A percentile compares a stretch with the other conserved stretches of the same genome.
These are phyloP conservation scores for Aspergillus egyptiacus DNA, from an alignment of 495 filamentous ascomycete genomes.

Conservation along the genomic window DNA sequence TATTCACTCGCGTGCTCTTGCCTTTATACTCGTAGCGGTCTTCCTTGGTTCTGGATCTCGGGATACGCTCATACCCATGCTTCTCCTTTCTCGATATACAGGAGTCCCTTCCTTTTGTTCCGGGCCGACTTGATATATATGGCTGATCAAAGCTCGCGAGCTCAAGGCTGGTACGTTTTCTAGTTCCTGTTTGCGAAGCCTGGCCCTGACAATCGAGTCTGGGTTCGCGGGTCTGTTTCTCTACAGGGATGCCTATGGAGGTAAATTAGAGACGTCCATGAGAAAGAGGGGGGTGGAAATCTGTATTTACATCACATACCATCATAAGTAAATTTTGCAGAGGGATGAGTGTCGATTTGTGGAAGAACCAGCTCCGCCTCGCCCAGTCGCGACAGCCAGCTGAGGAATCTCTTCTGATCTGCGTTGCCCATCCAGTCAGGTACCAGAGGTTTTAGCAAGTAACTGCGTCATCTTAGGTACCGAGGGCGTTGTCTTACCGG, in stretches of 20 bases:
- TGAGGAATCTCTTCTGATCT: neutral
- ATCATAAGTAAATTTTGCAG: neutral
- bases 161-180: neutral
- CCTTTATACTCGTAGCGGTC: slow-evolving; percentile 47
- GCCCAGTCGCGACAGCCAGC: slow-evolving; percentile 5
- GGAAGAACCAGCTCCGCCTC: neutral
- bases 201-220: neutral
- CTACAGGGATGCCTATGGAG: neutral
- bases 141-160: neutral
- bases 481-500: too few relatives aligned
- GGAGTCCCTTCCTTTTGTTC: neutral
- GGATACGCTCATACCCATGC: slow-evolving; percentile 47
- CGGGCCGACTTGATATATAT: neutral
- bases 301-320: neutral
- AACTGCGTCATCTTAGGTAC: too few relatives aligned
- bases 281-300: too few relatives aligned
- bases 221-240: neutral
- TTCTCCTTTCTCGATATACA: neutral
- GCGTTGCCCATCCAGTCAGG: neutral
- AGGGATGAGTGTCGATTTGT: neutral
- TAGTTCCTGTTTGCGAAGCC: neutral
- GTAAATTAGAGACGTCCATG: neutral
- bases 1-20: slow-evolving; percentile 8
- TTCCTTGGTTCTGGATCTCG: slow-evolving; percentile 55
- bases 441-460: too few relatives aligned